These are phyloP conservation scores for Cymodocea nodosa DNA, from an alignment of 116 monocot genomes.

Conservation along the genomic window DNA sequence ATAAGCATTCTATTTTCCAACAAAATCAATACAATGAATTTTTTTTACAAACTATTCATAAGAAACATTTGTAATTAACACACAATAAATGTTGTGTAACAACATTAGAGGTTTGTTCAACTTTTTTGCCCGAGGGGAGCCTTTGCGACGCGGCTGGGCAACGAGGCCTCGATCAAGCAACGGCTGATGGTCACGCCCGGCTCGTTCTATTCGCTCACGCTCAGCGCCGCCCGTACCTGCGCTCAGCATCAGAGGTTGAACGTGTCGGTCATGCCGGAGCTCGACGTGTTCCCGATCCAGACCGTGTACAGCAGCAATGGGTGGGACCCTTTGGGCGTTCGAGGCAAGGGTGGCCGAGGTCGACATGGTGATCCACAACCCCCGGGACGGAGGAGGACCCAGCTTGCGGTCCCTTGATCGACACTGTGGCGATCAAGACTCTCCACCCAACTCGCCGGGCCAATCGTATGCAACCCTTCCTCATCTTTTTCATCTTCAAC, in stretches of 20 bases:
- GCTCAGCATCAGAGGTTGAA: constrained; percentile 71
- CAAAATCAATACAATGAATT: too few relatives aligned
- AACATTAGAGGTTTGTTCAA: too few relatives aligned
- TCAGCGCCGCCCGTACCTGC: constrained; percentile 77
- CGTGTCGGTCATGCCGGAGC: constrained; percentile 50
- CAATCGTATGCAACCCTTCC: not conserved
- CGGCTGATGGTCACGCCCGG: constrained; percentile 19
- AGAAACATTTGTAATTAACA: too few relatives aligned
- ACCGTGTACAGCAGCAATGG: constrained; percentile 69
- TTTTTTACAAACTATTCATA: too few relatives aligned
- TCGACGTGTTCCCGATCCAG: constrained; percentile 56
- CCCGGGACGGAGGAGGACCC: constrained; percentile 57
- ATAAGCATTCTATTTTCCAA: too few relatives aligned
- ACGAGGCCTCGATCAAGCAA: constrained; percentile 76
- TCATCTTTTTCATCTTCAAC: not conserved
- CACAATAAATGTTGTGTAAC: too few relatives aligned
- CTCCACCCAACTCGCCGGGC: constrained; percentile 33
- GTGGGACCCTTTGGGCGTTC: constrained; percentile 85
- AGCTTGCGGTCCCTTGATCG: constrained; percentile 55
- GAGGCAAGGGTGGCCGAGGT: constrained; percentile 16
- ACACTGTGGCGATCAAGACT: constrained; percentile 52
- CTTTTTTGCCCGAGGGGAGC: constrained; percentile 72
- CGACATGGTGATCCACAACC: constrained; percentile 57
- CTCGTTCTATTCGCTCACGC: constrained; percentile 47
- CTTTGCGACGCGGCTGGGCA: constrained; percentile 70